Conservation (phyloP, 805 yeast species). For the Wickerhamiella occidentalis region DNA sequence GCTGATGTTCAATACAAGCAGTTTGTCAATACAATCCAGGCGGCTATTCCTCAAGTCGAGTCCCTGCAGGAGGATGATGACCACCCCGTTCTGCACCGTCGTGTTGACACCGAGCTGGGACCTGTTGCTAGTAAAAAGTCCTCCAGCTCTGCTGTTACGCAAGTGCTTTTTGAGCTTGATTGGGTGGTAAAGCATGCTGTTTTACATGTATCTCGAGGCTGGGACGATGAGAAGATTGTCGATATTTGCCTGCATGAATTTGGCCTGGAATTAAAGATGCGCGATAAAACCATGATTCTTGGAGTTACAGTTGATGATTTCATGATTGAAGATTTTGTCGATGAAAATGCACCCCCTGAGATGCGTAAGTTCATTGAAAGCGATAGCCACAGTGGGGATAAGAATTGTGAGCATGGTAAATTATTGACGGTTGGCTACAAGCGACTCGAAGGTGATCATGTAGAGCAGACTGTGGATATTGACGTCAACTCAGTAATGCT, state of each 20-base stretch:
- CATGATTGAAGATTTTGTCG: constrained; percentile 63
- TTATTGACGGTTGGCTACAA: constrained; percentile 16
- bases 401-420: constrained; percentile 4
- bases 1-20: constrained; percentile 87
- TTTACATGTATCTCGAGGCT: constrained; percentile 55
- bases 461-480: constrained; percentile 64
- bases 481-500: constrained; percentile 67
- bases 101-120: constrained; percentile 13
- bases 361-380: constrained; percentile 62
- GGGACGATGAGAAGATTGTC: constrained; percentile 55
- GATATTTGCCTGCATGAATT: constrained; percentile 62
- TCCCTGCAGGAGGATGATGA: constrained; percentile 13
- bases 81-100: constrained; percentile 6
- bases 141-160: constrained; percentile 25
- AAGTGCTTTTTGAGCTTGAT: constrained; percentile 58
- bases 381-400: constrained; percentile 31
- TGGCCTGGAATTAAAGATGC: constrained; percentile 46
- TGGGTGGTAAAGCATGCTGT: constrained; percentile 56
- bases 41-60: constrained; percentile 43
- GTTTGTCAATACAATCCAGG: constrained; percentile 64
- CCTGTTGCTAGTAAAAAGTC: background rate
- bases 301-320: constrained; percentile 54
- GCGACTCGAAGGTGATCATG: constrained; percentile 24
- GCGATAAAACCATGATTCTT: constrained; percentile 47
- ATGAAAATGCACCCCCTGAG: constrained; percentile 46